Evolutionary conservation across 1,284 basidiomycete genomes (phyloP).

Genomic region (Ceratorhiza oryzae-sativae): DNA sequence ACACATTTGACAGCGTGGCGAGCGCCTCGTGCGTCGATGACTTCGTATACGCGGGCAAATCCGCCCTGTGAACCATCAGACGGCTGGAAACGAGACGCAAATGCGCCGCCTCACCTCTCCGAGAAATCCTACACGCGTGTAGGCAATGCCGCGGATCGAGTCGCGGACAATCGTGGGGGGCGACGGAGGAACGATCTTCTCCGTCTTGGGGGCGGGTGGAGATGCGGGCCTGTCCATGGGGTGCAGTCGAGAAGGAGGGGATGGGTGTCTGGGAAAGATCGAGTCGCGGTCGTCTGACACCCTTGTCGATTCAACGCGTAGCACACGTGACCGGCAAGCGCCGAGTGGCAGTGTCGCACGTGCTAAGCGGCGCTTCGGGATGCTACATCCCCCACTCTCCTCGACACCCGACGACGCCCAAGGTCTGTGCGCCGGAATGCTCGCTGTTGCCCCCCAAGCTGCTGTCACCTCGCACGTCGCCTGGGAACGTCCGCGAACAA

Average conservation of each 20-base stretch:
- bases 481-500: slow-evolving; percentile 6
- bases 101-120: slow-evolving; percentile 68
- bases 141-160: slow-evolving; percentile 63
- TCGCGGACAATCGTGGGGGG: slow-evolving; percentile 82
- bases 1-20: slow-evolving; percentile 89
- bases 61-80: slow-evolving; percentile 66
- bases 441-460: slow-evolving; percentile 31
- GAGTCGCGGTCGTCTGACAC: slow-evolving; percentile 13
- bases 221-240: slow-evolving; percentile 51
- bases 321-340: slow-evolving; percentile 13
- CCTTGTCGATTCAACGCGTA: slow-evolving; percentile 20
- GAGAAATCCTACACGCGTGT: slow-evolving; percentile 77
- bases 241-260: neutral
- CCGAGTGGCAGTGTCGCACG: slow-evolving; percentile 32
- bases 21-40: slow-evolving; percentile 69
- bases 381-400: neutral
- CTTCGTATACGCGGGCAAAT: slow-evolving; percentile 90
- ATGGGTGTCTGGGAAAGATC: neutral
- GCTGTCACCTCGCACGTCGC: neutral
- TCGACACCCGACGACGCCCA: slow-evolving; percentile 2
- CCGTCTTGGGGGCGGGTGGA: slow-evolving; percentile 77
- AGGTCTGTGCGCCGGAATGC: neutral
- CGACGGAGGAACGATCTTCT: slow-evolving; percentile 79
- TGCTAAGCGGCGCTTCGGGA: neutral
- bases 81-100: slow-evolving; percentile 12